Base-by-base conservation (phyloP, 805 yeast genomes). In the Candida coleopterorum region DNA sequence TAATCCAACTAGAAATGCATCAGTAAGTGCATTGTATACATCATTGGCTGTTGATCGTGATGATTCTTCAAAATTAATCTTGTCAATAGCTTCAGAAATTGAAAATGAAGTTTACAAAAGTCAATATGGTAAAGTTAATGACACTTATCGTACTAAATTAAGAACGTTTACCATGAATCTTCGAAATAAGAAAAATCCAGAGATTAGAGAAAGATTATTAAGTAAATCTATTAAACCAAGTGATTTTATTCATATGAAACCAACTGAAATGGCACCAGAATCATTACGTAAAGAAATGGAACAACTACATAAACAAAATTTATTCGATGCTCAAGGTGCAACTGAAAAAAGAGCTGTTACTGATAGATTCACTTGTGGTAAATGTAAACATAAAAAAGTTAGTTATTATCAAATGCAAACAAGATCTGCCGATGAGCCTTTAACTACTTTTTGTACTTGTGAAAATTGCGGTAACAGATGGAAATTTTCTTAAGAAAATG, bases 381-480 rank as follows among this genome's bases (percentile, higher is more conserved):
- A 90, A 61, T 93, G 98, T 75, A 93, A 90, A 64, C 90, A 88
- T 59, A 88, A 89, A 73, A 88, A 87, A 69, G 98, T 93, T 28
- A 84, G 95, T 49, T 93, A 93, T 60, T 90, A 89, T 62, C 98
- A 93, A 67, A 75, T 93, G 82, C 98, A 93, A 70, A 93, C 98
- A 23, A 75, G 98, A 63, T 85, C 96, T 40, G 98, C 98, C 14
- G 98, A 93, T 77, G 98, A 93, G 64, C 98, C 98, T 41, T 75
- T 93, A 53, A 93, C 98, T 6, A 93, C 98, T 1, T 93, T 93
- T 58, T 93, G 98, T 69, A 89, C 96, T 3, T 93, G 98, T 68
- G 97, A 89, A 54, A 86, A 78, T 47, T 93, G 98, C 68, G 97
- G 97, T 44, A 87, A 93, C 56, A 77, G 97, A 61, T 93, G 98